Base-by-base conservation (phyloP, 768 basidiomycete species). In the Leccinellum luteum region DNA sequence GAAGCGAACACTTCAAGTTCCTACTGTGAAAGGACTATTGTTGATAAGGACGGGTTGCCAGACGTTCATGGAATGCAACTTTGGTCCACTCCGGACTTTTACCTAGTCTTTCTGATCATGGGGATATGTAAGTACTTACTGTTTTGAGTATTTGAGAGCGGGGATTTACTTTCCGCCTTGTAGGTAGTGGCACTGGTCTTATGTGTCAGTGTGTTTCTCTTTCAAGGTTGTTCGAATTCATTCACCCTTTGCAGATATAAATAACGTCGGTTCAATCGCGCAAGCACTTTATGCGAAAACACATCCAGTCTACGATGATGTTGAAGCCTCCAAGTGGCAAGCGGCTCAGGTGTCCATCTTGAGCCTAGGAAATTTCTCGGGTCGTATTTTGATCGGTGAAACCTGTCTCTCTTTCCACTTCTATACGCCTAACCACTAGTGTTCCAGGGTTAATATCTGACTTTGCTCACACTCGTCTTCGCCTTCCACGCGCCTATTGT, bases 211-310 rank as follows among this genome's bases (percentile, higher is more conserved):
- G 9, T 9, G 55, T 32, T 25, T 21, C 15, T 38, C 34, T 5
- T 8, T 17, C 5, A 4, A 30, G 28, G 17, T 3, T 17, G 3
- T 32, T 23, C 10, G 3, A 10, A 27, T 55, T 50, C 43, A 59
- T 55, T 61, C 43, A 58, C 23, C 45, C 23, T 34, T 25, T 17
- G 25, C 55, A 89, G 87, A 86, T 65, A 93, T 94, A 72, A 93
- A 92, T 69, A 93, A 94, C 60, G 90, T 87, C n/a, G 90, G 92
- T 15, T 82, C 86, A 2, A 87, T 91, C 58, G 79, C 91, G 0
- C 84, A 89, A 65, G 86, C 78, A 0, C 75, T 89, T 28, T 87
- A 84, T 61, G 81, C 85, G 3, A 77, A 85, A 54, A 81, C 80
- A 7, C 79, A 85, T 48, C 72, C 81, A 0, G 66, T 76, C 3